Evolutionary conservation across 1,284 basidiomycete species (phyloP).

Genomic region (Termitomyces sp.): DNA sequence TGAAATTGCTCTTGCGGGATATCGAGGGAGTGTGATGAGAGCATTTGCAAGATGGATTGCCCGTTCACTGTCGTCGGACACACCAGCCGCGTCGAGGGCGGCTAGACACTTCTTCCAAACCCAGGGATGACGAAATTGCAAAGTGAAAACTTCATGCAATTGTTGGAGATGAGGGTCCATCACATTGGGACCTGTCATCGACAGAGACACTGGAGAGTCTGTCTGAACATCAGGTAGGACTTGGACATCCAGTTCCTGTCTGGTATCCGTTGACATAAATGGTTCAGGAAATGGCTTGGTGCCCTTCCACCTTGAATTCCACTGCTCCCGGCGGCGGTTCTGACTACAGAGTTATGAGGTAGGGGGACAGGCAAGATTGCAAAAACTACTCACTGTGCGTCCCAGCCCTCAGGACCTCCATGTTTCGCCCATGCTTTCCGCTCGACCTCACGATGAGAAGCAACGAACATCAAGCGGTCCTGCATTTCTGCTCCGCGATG

Average conservation of each 20-base stretch:
- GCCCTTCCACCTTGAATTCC: background rate
- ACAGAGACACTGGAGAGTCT: background rate
- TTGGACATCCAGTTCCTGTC: background rate
- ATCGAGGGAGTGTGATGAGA: background rate
- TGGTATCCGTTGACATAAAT: background rate
- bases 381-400: background rate
- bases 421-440: conserved; percentile 8
- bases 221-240: background rate
- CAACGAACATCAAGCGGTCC: background rate
- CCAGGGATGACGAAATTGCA: background rate
- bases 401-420: conserved; percentile 7
- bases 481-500: background rate
- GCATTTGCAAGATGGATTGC: background rate
- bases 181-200: background rate
- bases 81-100: background rate
- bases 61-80: background rate
- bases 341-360: background rate
- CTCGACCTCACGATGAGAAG: conserved; percentile 5
- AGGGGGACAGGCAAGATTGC: background rate
- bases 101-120: background rate
- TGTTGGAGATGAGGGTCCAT: background rate
- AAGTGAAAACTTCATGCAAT: background rate
- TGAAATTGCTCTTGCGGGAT: background rate
- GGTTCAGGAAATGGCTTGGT: background rate
- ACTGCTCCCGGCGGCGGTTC: no score